Base-by-base conservation (phyloP, 2,329 filamentous ascomycete species). In the Akanthomyces muscarius region DNA sequence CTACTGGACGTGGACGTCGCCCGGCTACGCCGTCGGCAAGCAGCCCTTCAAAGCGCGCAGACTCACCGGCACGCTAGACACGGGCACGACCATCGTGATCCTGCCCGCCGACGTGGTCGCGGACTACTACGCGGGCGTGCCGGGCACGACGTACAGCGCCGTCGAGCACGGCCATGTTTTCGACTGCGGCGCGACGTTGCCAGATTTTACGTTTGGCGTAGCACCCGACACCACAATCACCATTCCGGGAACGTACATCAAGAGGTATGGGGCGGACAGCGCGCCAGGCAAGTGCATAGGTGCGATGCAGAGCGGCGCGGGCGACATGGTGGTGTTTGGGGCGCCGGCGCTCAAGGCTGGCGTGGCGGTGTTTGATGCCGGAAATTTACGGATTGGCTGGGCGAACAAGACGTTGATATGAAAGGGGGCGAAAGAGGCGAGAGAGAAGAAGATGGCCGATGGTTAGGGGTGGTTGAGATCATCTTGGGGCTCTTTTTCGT, bases 51-150 rank as follows among this genome's bases (percentile, higher is more conserved):
- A 53, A 78, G 4, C 5, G 10, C 55, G 50, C n/a, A 83, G 85
- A 23, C 75, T 78, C 21, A 76, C 75, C 68, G 77, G 79, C 30
- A 81, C 84, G 63, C 76, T 80, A 25, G 84, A 86, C 74, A 83
- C 82, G 10, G 87, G 87, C 66, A 88, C 86, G 44, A 86, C 85
- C 1, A 80, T 89, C 63, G 76, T 89, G 66, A 77, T 89, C 51
- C 80, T 86, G 65, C 83, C 85, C 71, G 73, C 80, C 50, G 71
- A 74, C 47, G 78, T 87, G 55, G 78, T 81, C 42, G 68, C 78
- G 3, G 76, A 69, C 14, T 84, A 84, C 73, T 84, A 83, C 69
- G 66, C 71, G 23, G 30, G 11, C 30, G 57, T 63, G 11, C 10
- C 55, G n/a, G 51, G 51, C 14, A 33, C 41, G 5, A 11, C 25